phyloP scores from a whole-genome alignment of 2,329 filamentous ascomycete genomes.

The Dothideomycetes sp. region DNA sequence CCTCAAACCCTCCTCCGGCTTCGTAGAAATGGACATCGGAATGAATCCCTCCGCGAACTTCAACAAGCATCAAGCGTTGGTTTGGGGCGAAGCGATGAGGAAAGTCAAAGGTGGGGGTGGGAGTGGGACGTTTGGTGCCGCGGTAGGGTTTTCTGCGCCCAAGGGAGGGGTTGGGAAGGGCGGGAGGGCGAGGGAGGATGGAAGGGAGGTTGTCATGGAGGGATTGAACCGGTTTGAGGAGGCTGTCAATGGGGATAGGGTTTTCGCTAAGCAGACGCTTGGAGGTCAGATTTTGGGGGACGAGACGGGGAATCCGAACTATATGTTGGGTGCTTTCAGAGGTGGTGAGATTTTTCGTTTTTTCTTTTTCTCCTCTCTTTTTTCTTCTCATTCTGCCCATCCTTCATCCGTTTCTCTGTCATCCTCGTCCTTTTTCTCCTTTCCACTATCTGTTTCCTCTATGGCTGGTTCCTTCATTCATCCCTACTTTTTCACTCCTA shows the following conservation, averaged over 20 bases:
- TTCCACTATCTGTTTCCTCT: no score
- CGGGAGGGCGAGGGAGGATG: slow-evolving; percentile 35
- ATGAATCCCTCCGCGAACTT: slow-evolving; percentile 65
- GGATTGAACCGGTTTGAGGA: slow-evolving; percentile 51
- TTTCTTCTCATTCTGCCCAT: not conserved
- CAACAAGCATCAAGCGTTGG: slow-evolving; percentile 71
- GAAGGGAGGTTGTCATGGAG: slow-evolving; percentile 32
- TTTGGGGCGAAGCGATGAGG: slow-evolving; percentile 69
- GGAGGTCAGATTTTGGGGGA: slow-evolving; percentile 68
- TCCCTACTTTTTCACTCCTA: no score
- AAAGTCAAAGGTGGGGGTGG: slow-evolving; percentile 34
- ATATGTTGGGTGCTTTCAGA: slow-evolving; percentile 89
- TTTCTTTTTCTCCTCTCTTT: not conserved
- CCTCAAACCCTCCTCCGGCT: slow-evolving; percentile 70
- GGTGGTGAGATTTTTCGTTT: slow-evolving; percentile 30
- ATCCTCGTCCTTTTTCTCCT: not conserved
- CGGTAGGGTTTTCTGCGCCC: slow-evolving; percentile 33
- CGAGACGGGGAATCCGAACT: slow-evolving; percentile 60
- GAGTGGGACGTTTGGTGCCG: slow-evolving; percentile 37
- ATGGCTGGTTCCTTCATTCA: no score
- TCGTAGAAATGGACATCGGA: slow-evolving; percentile 88
- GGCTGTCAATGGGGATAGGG: slow-evolving; percentile 59
- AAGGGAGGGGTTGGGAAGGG: slow-evolving; percentile 14
- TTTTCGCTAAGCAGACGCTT: slow-evolving; percentile 72
- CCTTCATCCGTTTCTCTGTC: not conserved